Percentiles rank a stretch among this genome's conserved stretches.
Evolutionary conservation across 2,329 filamentous ascomycete species (phyloP).

Genomic region (Arthroderma uncinatum): DNA sequence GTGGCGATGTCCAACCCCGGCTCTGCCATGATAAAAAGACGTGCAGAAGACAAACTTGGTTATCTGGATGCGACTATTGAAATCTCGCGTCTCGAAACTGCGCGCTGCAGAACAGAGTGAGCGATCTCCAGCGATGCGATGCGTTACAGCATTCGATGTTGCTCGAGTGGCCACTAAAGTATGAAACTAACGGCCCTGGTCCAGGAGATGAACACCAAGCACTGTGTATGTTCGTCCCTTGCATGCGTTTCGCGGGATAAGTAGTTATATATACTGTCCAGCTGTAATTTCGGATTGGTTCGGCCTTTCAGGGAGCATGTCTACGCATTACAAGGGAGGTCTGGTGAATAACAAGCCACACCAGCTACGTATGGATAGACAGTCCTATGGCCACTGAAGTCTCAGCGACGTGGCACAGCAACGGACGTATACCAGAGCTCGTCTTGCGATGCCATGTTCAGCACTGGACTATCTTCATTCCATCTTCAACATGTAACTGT

Average conservation of each 20-base stretch:
- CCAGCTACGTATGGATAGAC: neutral
- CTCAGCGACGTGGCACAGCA: neutral
- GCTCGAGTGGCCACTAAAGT: neutral
- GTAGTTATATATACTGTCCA: neutral
- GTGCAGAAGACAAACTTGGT: neutral
- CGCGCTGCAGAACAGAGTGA: neutral
- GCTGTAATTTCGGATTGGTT: neutral
- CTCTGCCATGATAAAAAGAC: slow-evolving; percentile 8
- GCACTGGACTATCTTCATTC: neutral
- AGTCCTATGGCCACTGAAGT: neutral
- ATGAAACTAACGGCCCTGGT: neutral
- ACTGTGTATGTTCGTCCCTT: neutral
- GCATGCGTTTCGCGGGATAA: neutral
- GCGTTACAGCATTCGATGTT: neutral
- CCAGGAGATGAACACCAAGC: neutral
- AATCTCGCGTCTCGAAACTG: neutral
- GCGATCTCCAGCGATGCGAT: too few relatives aligned
- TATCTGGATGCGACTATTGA: neutral
- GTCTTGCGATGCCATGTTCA: too few relatives aligned
- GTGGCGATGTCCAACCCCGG: slow-evolving; percentile 1
- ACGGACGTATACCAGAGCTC: neutral
- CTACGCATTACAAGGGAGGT: neutral
- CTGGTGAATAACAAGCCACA: neutral
- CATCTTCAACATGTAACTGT: neutral
- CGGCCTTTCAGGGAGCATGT: neutral